Evolutionary conservation across 2,329 filamentous ascomycete species (phyloP), one percentile per base, ranked within the genome.

Genomic region (Sphaerulina populicola): DNA sequence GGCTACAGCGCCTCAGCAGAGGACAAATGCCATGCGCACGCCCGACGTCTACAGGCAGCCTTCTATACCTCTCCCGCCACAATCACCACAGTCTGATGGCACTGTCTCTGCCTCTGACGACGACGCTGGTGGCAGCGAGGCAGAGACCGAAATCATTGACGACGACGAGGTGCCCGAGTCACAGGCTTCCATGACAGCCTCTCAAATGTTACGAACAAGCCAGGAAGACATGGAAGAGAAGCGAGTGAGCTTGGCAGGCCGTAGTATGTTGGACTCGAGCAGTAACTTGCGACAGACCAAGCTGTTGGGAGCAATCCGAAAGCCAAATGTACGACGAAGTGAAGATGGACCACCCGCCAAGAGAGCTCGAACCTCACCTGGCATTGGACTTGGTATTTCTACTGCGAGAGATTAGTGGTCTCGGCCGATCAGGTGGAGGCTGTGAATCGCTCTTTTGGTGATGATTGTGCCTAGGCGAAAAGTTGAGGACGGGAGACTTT

Each of bases 181-280:
- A 51, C 85, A 87, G 62, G 87, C 88, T 7, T 90, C 84, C 62
- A 85, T 86, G 57, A 81, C 82, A 40, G 88, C 88, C 1, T 82
- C 83, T 88, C 56, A 82, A 84, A 63, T 64, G 63, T 52, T 68
- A 27, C 47, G 62, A 12, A 76, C 80, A 35, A 71, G 75, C 59
- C 70, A 75, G 45, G 65, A 72, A 42, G 60, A 70, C 59, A 68
- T 64, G 60, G 58, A 63, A 42, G 61, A 64, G 38, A 63, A 66
- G 51, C 63, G 60, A 11, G 53, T 56, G 9, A 69, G 62, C 66
- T 59, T 70, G 67, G 52, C 72, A 67, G 60, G 71, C 62, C 57
- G 55, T 23, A 60, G 60, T 1, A 61, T 62, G 60, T 50, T 61
- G 10, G 53, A 55, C 36, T 31, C 45, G 18, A 45, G 47, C 21